A percentile compares a stretch with the other conserved stretches of the same genome.
These are phyloP conservation scores for Eucalyptus regnans DNA, from an alignment of 345 rosid genomes.

Conservation along the genomic window DNA sequence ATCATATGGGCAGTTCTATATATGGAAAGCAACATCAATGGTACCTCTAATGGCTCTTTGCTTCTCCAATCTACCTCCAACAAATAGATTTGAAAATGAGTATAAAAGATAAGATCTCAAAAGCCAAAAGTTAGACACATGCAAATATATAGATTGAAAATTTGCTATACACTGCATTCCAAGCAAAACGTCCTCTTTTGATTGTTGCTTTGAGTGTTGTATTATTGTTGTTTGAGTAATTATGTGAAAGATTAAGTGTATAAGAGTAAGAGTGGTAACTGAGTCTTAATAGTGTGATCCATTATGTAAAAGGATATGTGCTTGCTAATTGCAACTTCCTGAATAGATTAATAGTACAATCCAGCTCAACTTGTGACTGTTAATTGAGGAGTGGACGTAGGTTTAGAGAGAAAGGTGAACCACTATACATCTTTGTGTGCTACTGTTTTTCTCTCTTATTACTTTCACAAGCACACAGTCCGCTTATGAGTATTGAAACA, in stretches of 20 bases:
- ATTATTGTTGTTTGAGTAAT: background rate
- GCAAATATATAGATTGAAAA: background rate
- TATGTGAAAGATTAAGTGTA: background rate
- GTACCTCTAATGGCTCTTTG: no score
- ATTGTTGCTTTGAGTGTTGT: background rate
- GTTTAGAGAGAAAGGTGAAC: background rate
- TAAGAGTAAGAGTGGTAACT: background rate
- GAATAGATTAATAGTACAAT: background rate
- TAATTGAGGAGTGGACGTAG: background rate
- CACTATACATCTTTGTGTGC: background rate
- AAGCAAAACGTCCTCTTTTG: background rate
- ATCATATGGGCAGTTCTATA: background rate
- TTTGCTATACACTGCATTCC: background rate
- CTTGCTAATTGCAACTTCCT: background rate
- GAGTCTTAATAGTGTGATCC: background rate
- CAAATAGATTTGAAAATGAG: background rate
- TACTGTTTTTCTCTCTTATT: background rate
- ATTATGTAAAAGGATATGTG: background rate
- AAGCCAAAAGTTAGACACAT: background rate
- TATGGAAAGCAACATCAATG: background rate
- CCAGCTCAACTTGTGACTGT: background rate
- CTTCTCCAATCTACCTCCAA: background rate
- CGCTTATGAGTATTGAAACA: background rate
- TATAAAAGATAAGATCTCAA: background rate
- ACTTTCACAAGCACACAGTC: background rate